Conservation (phyloP, 208 protist genomes). For the Porcisia hertigi region DNA sequence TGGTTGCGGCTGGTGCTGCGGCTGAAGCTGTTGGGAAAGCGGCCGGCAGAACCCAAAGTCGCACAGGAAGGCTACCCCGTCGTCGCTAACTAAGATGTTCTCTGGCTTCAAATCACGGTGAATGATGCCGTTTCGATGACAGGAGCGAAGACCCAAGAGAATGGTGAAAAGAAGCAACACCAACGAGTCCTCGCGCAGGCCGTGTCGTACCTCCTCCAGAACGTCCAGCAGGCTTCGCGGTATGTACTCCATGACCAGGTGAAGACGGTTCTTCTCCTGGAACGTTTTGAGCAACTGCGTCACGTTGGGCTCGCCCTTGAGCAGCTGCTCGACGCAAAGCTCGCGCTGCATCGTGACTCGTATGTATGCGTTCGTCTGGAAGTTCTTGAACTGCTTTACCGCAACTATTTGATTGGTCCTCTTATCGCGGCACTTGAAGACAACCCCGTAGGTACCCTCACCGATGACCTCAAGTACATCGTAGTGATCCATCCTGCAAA, state of each 20-base stretch:
- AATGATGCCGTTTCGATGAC: constrained; percentile 91
- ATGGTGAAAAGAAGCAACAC: constrained; percentile 88
- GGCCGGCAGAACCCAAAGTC: constrained; percentile 91
- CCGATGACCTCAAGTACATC: constrained; percentile 79
- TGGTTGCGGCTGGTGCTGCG: not conserved
- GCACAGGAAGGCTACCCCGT: constrained; percentile 71
- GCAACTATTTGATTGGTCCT: constrained; percentile 84
- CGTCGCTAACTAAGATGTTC: constrained; percentile 81
- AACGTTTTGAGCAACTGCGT: constrained; percentile 91
- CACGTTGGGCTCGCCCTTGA: constrained; percentile 89
- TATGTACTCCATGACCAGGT: constrained; percentile 95
- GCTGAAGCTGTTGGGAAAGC: constrained; percentile 26
- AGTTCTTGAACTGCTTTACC: constrained; percentile 96
- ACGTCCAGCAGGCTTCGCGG: constrained; percentile 88
- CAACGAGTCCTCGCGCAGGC: constrained; percentile 54
- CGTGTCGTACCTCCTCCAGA: constrained; percentile 61
- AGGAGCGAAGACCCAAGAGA: constrained; percentile 85
- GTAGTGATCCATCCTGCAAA: constrained; percentile 66
- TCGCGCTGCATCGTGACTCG: constrained; percentile 91
- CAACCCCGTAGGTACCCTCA: constrained; percentile 95
- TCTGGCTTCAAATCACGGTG: constrained; percentile 94
- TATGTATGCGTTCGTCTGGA: constrained; percentile 85
- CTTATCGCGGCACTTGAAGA: constrained; percentile 90
- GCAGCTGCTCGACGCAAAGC: constrained; percentile 88
- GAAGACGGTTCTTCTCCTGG: constrained; percentile 82